phyloP scores from a whole-genome alignment of 108 stramenopile species.

The Stephanodiscus minutulus region DNA sequence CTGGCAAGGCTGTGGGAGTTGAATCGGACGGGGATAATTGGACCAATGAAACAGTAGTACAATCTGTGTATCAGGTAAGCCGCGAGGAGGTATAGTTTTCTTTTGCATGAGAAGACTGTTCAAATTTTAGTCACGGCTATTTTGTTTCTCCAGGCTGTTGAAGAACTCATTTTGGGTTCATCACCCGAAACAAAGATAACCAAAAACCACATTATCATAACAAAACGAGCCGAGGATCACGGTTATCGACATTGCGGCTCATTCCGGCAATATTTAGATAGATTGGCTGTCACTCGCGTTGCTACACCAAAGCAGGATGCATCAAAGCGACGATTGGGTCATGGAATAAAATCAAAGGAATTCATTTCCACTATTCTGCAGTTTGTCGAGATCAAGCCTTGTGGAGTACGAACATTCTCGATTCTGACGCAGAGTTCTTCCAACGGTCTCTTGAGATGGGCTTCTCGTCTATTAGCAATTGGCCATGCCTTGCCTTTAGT shows the following conservation, averaged over 20 bases:
- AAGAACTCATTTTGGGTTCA: constrained; percentile 18
- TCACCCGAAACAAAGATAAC: not conserved
- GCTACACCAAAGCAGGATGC: not conserved
- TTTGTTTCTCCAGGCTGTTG: constrained; percentile 15
- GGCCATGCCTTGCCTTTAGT: constrained; percentile 61
- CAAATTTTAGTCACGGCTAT: constrained; percentile 3
- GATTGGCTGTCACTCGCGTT: not conserved
- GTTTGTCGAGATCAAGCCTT: constrained; percentile 29
- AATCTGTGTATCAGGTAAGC: constrained; percentile 20
- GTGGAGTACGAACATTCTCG: constrained; percentile 19
- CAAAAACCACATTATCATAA: not conserved
- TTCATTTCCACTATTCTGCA: constrained; percentile 19
- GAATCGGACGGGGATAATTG: constrained; percentile 10
- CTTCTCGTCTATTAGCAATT: constrained; percentile 48
- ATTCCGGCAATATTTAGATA: constrained; percentile 4
- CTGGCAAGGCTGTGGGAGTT: not conserved
- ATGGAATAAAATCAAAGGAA: constrained; percentile 19
- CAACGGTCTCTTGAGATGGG: constrained; percentile 64
- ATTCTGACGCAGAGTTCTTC: constrained; percentile 36
- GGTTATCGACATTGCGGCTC: constrained; percentile 10
- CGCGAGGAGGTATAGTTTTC: not conserved
- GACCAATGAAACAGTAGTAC: not conserved
- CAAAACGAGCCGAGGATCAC: constrained; percentile 8
- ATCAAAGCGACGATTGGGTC: not conserved
- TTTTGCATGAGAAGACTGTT: not conserved